Evolutionary conservation across 345 rosid species (phyloP).

Genomic region (Brassica juncea): DNA sequence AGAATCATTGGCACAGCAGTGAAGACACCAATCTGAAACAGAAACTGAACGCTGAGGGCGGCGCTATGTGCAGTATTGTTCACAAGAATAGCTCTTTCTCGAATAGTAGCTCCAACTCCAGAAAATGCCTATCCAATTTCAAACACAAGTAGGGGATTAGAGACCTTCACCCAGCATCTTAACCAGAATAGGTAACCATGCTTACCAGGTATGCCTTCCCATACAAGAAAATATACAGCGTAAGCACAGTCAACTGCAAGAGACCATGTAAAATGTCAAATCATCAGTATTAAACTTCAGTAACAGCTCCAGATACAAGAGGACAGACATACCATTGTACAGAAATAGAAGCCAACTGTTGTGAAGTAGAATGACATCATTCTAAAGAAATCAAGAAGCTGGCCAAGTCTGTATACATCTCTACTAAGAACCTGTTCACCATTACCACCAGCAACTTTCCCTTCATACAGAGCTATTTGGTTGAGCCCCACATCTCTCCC

Average conservation of each 20-base stretch:
- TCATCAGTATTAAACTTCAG: slow-evolving; percentile 32
- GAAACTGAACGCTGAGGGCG: slow-evolving; percentile 91
- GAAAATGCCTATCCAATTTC: slow-evolving; percentile 70
- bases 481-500: slow-evolving; percentile 97
- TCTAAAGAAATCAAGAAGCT: slow-evolving; percentile 93
- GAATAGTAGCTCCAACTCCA: slow-evolving; percentile 79
- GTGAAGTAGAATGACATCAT: slow-evolving; percentile 96
- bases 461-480: slow-evolving; percentile 96
- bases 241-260: slow-evolving; percentile 88
- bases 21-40: slow-evolving; percentile 90
- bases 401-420: slow-evolving; percentile 96
- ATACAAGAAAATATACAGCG: slow-evolving; percentile 77
- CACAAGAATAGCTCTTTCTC: slow-evolving; percentile 53
- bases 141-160: slow-evolving; percentile 19
- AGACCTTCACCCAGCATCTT: slow-evolving; percentile 2
- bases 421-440: slow-evolving; percentile 99
- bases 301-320: slow-evolving; percentile 14
- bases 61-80: slow-evolving; percentile 68
- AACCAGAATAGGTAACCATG: slow-evolving; percentile 15
- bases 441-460: slow-evolving; percentile 97
- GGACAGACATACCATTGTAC: slow-evolving; percentile 72
- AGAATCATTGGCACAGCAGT: slow-evolving; percentile 95
- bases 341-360: slow-evolving; percentile 88
- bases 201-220: slow-evolving; percentile 94
- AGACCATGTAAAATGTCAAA: slow-evolving; percentile 25